A percentile compares a stretch with the other conserved stretches of the same genome.
These are phyloP conservation scores for Cyberlindnera americana DNA, from an alignment of 805 yeast genomes.

Conservation along the genomic window DNA sequence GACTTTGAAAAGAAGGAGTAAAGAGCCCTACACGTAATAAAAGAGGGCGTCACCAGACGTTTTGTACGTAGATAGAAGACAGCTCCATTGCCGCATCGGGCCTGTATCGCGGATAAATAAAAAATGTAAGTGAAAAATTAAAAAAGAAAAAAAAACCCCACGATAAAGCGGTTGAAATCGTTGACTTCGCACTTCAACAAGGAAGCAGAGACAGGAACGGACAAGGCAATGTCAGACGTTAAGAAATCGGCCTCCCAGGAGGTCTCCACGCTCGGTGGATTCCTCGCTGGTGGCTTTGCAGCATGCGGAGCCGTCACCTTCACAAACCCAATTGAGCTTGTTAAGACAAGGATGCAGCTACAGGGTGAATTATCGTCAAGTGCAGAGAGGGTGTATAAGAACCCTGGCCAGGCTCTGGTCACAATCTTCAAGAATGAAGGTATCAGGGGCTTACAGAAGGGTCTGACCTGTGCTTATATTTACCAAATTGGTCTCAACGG, in stretches of 20 bases:
- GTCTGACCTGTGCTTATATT: constrained; percentile 81
- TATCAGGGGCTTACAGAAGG: constrained; percentile 81
- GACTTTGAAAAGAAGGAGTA: constrained; percentile 4
- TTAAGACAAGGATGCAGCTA: constrained; percentile 93
- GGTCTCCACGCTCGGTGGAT: constrained; percentile 70
- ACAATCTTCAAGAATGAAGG: constrained; percentile 81
- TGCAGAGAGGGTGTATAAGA: constrained; percentile 60
- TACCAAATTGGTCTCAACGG: constrained; percentile 93
- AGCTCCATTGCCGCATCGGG: no score
- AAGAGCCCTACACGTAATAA: no score
- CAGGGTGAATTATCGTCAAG: constrained; percentile 81
- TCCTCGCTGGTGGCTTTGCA: constrained; percentile 87
- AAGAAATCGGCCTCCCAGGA: constrained; percentile 47
- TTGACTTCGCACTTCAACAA: no score
- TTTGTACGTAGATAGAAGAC: no score
- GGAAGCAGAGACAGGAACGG: no score
- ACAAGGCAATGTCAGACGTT: neutral
- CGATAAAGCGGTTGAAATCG: no score
- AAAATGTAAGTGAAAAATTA: neutral
- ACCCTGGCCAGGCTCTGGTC: constrained; percentile 79
- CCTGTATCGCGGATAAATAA: no score
- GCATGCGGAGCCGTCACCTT: constrained; percentile 98
- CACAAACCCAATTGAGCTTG: constrained; percentile 92
- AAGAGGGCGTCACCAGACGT: no score
- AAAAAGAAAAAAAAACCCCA: neutral